Base-by-base conservation (phyloP, 306 rosid species). In the Rosa lucieae region DNA sequence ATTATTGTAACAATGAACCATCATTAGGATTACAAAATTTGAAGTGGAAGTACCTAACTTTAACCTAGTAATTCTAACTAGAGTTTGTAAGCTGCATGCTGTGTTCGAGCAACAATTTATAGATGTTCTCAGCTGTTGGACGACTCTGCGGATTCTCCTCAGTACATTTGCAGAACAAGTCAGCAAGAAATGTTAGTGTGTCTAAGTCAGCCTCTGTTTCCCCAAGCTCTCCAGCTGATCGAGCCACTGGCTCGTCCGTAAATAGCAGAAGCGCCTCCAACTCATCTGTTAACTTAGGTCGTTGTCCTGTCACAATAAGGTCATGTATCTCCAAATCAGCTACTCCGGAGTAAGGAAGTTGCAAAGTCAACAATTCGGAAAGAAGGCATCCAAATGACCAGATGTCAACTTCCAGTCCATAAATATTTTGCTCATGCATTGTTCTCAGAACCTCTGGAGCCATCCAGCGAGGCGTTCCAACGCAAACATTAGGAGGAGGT, bases 391-490 rank as follows among this genome's bases (percentile, higher is more conserved):
- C 99, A 86, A 90, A 96, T 13, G 98, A 96, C 99, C 98, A 96
- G 80, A 96, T 88, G 87, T 96, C 99, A 74, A 87, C 89, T 89
- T 90, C 97, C 91, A 93, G 84, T 84, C 99, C 98, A 86, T 96
- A 96, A 47, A 78, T 23, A 18, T 61, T 82, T 14, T 70, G 80
- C 69, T 91, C 49, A 80, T 91, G 89, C 96, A 93, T 93, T 58
- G 97, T 84, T 80, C 39, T 93, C 86, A 96, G 77, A 76, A 93
- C 99, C 86, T 96, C 99, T 35, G 98, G 98, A 80, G 99, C 98
- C 98, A 96, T 96, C 99, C 99, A 96, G 46, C 93, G 90, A 78
- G 98, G 98, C 4, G 99, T 96, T 75, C 99, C 99, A 73, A 90
- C 94, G 82, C 99, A 93, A 67, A 88, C 86, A 81, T 84, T 83